Evolutionary conservation across 306 rosid genomes (phyloP).

Genomic region (Inga leiocalycina): DNA sequence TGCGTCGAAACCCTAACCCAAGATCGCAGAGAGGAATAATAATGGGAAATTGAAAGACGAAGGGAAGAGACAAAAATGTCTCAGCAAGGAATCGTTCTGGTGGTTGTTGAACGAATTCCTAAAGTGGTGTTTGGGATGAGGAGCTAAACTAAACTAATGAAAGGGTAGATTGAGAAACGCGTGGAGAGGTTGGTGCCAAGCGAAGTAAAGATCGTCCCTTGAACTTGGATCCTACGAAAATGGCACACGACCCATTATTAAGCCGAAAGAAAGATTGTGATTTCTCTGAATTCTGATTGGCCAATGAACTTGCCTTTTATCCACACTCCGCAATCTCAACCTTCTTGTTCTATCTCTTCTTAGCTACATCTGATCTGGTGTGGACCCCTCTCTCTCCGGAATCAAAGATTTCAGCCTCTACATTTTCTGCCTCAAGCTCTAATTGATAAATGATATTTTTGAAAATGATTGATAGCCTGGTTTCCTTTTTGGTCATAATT

Average conservation of each 20-base stretch:
- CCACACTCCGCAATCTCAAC: conserved; percentile 47
- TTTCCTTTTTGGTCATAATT: background rate
- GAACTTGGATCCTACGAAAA: background rate
- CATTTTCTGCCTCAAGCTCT: background rate
- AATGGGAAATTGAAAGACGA: background rate
- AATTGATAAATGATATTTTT: background rate
- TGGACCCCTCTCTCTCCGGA: conserved; percentile 23
- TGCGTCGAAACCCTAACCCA: conserved; percentile 40
- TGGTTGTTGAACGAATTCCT: background rate
- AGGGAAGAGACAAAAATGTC: background rate
- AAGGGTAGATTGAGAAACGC: background rate
- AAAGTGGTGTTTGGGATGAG: background rate
- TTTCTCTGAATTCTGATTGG: conserved; percentile 61
- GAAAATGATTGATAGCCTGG: background rate
- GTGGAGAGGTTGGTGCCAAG: conserved; percentile 5
- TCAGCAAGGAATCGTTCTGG: background rate
- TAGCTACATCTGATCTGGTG: background rate
- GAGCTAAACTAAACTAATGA: background rate
- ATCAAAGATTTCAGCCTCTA: background rate
- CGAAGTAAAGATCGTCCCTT: conserved; percentile 4
- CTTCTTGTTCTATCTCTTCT: background rate
- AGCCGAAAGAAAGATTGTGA: conserved; percentile 26
- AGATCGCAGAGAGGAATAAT: conserved; percentile 17
- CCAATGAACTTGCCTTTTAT: conserved; percentile 50
- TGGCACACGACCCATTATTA: background rate